Conservation (phyloP, 768 basidiomycete species). For the Holtermanniella nyarrowii region DNA sequence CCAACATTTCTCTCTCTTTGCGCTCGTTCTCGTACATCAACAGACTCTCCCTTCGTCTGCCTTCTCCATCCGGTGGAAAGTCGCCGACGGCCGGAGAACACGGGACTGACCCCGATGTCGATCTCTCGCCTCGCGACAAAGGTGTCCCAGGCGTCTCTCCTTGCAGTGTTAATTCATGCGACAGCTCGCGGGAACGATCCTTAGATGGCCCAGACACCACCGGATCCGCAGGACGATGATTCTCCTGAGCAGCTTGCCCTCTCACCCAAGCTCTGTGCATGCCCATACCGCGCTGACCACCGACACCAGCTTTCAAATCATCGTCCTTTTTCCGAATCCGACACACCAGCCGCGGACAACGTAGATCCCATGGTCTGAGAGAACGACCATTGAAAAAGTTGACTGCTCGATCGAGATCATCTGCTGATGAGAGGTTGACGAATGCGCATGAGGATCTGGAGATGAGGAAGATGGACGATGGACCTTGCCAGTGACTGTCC, state of each 20-base stretch:
- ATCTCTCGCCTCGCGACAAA: slow-evolving; percentile 9
- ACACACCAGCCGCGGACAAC: slow-evolving; percentile 72
- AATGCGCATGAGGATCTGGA: slow-evolving; percentile 92
- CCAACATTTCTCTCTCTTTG: too few species aligned
- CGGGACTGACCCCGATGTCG: slow-evolving; percentile 9
- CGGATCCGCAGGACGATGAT: too few species aligned
- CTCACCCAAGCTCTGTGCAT: slow-evolving; percentile 76
- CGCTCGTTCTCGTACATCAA: slow-evolving; percentile 31
- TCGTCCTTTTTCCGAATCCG: slow-evolving; percentile 70
- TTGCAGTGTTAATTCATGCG: too few species aligned
- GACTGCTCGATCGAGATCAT: slow-evolving; percentile 58
- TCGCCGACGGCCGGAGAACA: slow-evolving; percentile 17
- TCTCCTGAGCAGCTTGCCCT: slow-evolving; percentile 48
- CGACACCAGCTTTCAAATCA: slow-evolving; percentile 79
- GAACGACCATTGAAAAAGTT: slow-evolving; percentile 59
- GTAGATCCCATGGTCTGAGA: slow-evolving; percentile 58
- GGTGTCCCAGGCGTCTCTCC: too few species aligned
- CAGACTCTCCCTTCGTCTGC: slow-evolving; percentile 24
- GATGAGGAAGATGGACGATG: slow-evolving; percentile 82
- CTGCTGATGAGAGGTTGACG: slow-evolving; percentile 67
- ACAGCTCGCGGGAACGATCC: background rate
- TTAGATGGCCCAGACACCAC: slow-evolving; percentile 24
- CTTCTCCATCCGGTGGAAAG: slow-evolving; percentile 33
- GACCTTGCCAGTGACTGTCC: slow-evolving; percentile 47
- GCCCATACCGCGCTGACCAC: slow-evolving; percentile 75